phyloP scores from a whole-genome alignment of 2,329 filamentous ascomycete species.

The Cladosporium sp. region DNA sequence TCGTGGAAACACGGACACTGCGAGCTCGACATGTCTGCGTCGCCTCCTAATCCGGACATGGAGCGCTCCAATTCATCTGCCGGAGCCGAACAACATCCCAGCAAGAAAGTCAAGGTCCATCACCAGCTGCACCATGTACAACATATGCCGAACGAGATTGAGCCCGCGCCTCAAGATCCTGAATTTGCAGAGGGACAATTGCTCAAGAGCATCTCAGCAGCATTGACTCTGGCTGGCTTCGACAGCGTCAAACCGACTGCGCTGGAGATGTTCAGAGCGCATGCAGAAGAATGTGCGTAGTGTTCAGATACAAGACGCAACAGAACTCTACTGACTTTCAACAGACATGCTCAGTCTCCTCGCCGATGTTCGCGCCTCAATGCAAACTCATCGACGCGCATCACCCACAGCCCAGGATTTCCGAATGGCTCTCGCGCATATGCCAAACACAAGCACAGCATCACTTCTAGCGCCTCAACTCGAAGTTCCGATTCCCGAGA shows the following conservation, averaged over 20 bases:
- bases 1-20: too few relatives aligned
- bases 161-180: constrained; percentile 43
- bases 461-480: constrained; percentile 39
- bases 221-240: constrained; percentile 50
- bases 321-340: constrained; percentile 29
- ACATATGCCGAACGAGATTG: constrained; percentile 24
- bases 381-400: constrained; percentile 52
- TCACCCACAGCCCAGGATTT: constrained; percentile 57
- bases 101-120: neutral
- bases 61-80: constrained; percentile 3
- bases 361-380: constrained; percentile 51
- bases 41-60: neutral
- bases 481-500: constrained; percentile 31
- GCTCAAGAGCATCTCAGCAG: constrained; percentile 50
- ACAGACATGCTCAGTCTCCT: constrained; percentile 49
- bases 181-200: constrained; percentile 52
- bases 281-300: constrained; percentile 48
- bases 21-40: neutral
- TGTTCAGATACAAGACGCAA: constrained; percentile 35
- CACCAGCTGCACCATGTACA: constrained; percentile 22
- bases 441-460: constrained; percentile 31
- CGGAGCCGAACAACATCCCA: neutral
- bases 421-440: constrained; percentile 44
- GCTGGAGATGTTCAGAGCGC: constrained; percentile 51
- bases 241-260: constrained; percentile 51